Percentiles rank a stretch among this genome's conserved stretches.
Evolutionary conservation across 1,284 basidiomycete species (phyloP).

Genomic region (Papiliotrema nemorosa): DNA sequence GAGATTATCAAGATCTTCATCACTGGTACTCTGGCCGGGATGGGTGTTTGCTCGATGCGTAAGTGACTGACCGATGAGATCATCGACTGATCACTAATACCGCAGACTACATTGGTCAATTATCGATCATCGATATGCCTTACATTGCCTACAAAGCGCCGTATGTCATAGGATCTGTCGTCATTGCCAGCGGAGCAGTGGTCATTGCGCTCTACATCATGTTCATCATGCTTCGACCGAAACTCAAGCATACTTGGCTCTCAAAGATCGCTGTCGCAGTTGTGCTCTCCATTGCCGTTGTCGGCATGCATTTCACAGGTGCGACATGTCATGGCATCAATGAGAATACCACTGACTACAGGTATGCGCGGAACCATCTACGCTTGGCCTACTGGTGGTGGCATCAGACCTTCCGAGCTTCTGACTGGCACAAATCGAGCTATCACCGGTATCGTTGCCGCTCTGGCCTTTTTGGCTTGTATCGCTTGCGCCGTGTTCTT

Average conservation of each 20-base stretch:
- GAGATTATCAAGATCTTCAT: constrained; percentile 49
- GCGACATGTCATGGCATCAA: not conserved
- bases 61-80: no score
- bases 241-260: constrained; percentile 50
- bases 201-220: constrained; percentile 52
- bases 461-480: constrained; percentile 50
- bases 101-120: constrained; percentile 52
- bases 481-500: constrained; percentile 47
- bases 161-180: constrained; percentile 48
- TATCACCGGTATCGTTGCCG: constrained; percentile 49
- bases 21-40: constrained; percentile 50
- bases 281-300: constrained; percentile 48
- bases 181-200: constrained; percentile 51
- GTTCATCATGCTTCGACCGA: constrained; percentile 53
- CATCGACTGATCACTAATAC: no score
- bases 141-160: constrained; percentile 47
- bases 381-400: constrained; percentile 28
- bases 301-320: constrained; percentile 49
- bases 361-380: constrained; percentile 45
- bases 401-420: constrained; percentile 18
- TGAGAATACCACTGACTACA: constrained; percentile 6
- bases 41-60: constrained; percentile 53
- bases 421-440: constrained; percentile 39
- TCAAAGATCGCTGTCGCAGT: constrained; percentile 48
- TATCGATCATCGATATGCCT: constrained; percentile 49